Evolutionary conservation across 306 rosid species (phyloP).

Genomic region (Glycyrrhiza uralensis): DNA sequence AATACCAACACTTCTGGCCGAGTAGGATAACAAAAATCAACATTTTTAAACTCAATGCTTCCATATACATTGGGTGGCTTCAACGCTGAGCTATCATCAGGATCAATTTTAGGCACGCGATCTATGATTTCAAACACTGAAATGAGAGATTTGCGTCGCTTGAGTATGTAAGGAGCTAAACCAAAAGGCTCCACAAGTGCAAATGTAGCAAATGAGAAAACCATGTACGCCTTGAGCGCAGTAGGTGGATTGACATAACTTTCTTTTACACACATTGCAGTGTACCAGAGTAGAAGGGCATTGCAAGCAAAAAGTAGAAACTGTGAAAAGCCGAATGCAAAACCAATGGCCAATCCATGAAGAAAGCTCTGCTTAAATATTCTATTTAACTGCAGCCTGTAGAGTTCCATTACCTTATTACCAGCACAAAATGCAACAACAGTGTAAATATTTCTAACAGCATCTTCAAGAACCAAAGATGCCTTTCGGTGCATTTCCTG

Average conservation of each 20-base stretch:
- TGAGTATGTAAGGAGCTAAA: slow-evolving; percentile 98
- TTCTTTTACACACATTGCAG: slow-evolving; percentile 54
- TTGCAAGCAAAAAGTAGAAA: slow-evolving; percentile 97
- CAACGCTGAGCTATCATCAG: slow-evolving; percentile 83
- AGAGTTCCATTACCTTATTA: slow-evolving; percentile 98
- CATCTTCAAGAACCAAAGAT: slow-evolving; percentile 98
- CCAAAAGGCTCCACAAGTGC: slow-evolving; percentile 99
- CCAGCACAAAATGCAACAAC: slow-evolving; percentile 99
- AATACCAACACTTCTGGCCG: slow-evolving; percentile 93
- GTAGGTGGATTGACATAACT: slow-evolving; percentile 45
- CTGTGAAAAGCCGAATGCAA: slow-evolving; percentile 95
- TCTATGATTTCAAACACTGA: slow-evolving; percentile 98
- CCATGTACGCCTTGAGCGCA: slow-evolving; percentile 92
- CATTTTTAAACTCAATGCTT: slow-evolving; percentile 87
- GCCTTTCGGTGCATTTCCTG: slow-evolving; percentile 99
- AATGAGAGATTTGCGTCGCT: slow-evolving; percentile 95
- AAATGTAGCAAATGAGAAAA: slow-evolving; percentile 97
- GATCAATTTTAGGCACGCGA: slow-evolving; percentile 91
- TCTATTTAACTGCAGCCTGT: slow-evolving; percentile 81
- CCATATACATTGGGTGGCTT: slow-evolving; percentile 97
- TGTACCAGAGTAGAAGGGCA: slow-evolving; percentile 98
- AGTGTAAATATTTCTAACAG: slow-evolving; percentile 97
- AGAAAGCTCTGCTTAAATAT: slow-evolving; percentile 91
- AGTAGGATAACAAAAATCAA: slow-evolving; percentile 95
- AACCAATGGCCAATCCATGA: slow-evolving; percentile 96